Conservation (phyloP, 345 rosid species). For the Aegle marmelos region DNA sequence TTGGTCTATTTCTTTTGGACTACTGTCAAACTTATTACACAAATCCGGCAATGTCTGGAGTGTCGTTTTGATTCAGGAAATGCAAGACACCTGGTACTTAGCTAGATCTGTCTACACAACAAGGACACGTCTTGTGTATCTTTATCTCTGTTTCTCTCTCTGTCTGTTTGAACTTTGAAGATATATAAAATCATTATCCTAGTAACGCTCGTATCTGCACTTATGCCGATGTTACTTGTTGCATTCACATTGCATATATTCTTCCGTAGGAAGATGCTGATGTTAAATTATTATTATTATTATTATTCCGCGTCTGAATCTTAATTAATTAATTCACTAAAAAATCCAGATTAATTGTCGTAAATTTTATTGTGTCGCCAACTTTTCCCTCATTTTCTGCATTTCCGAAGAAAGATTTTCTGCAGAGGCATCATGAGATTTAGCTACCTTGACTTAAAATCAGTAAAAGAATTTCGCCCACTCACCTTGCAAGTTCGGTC, state of each 20-base stretch:
- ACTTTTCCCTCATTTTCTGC: not conserved
- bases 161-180: no score
- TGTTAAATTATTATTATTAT: not conserved
- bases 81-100: not conserved
- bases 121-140: not conserved
- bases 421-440: not conserved
- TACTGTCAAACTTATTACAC: not conserved
- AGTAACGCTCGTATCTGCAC: not conserved
- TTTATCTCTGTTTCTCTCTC: not conserved
- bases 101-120: not conserved
- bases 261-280: not conserved
- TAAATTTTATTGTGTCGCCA: not conserved
- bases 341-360: not conserved
- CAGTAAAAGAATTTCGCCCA: not conserved
- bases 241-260: not conserved
- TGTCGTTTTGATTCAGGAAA: conserved; percentile 4
- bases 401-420: not conserved
- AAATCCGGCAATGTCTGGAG: not conserved
- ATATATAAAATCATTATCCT: not conserved
- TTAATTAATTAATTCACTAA: no score
- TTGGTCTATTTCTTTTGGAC: conserved; percentile 6
- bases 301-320: not conserved
- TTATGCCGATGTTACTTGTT: not conserved
- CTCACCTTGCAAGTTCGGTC: not conserved
- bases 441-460: not conserved